phyloP scores from a whole-genome alignment of 768 basidiomycete genomes.

The Gyrodon lividus region DNA sequence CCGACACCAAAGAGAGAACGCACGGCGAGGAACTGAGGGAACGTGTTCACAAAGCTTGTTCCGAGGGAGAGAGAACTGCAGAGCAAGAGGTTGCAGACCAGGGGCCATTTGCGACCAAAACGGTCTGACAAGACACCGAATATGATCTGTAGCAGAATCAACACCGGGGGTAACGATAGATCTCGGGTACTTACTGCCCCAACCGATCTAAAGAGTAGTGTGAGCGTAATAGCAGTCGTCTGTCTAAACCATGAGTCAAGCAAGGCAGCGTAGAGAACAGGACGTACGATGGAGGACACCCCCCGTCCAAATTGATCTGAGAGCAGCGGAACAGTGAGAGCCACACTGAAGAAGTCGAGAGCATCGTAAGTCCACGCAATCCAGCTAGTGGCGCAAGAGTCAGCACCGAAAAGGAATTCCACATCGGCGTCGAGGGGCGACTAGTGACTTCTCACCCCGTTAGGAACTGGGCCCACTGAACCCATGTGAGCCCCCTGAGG shows the following conservation, averaged over 20 bases:
- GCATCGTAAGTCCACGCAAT: conserved; percentile 87
- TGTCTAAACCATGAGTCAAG: conserved; percentile 12
- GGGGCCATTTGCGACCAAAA: conserved; percentile 92
- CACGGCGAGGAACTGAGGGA: conserved; percentile 74
- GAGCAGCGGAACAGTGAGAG: conserved; percentile 54
- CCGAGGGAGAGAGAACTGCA: conserved; percentile 74
- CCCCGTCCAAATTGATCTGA: conserved; percentile 45
- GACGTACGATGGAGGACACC: conserved; percentile 41
- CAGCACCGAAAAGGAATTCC: neutral
- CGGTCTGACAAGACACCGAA: conserved; percentile 86
- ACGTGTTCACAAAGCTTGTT: conserved; percentile 79
- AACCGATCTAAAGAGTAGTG: conserved; percentile 84
- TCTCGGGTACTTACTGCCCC: conserved; percentile 51
- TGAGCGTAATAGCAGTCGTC: conserved; percentile 87
- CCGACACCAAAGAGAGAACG: conserved; percentile 83
- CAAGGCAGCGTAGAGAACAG: neutral
- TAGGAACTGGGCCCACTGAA: conserved; percentile 60
- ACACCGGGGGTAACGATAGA: neutral
- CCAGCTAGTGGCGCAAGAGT: conserved; percentile 46
- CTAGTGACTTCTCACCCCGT: conserved; percentile 41
- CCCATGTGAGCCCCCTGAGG: conserved; percentile 45
- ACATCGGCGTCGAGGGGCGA: neutral
- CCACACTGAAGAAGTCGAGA: conserved; percentile 82
- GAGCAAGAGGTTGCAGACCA: conserved; percentile 72
- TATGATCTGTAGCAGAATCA: conserved; percentile 41